phyloP scores from a whole-genome alignment of 2,329 filamentous ascomycete species.

The Cladosporium sp. region DNA sequence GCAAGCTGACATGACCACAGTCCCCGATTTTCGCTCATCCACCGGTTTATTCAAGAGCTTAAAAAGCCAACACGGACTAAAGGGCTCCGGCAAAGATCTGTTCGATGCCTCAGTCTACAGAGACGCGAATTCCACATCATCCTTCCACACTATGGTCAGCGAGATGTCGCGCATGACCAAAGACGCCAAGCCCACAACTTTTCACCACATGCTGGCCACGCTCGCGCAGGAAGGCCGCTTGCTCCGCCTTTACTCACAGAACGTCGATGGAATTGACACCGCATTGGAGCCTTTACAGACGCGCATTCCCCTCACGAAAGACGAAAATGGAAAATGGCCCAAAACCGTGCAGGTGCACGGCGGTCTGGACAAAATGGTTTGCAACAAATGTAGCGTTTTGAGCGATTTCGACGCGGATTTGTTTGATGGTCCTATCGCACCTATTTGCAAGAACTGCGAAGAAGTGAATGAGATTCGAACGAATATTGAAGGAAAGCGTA shows the following conservation, averaged over 20 bases:
- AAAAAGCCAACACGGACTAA: conserved; percentile 84
- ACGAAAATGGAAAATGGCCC: conserved; percentile 82
- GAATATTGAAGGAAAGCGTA: conserved; percentile 76
- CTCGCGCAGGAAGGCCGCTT: conserved; percentile 84
- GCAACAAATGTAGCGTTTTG: conserved; percentile 83
- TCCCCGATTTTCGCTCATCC: conserved; percentile 94
- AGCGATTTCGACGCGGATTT: conserved; percentile 74
- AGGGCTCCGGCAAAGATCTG: conserved; percentile 89
- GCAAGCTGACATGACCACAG: conserved; percentile 46
- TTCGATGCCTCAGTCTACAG: conserved; percentile 98
- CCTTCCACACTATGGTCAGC: conserved; percentile 95
- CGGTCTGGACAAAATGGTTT: conserved; percentile 93
- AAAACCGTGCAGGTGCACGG: conserved; percentile 91
- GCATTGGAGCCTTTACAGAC: conserved; percentile 78
- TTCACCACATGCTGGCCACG: conserved; percentile 91
- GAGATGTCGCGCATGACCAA: conserved; percentile 78
- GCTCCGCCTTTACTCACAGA: conserved; percentile 90
- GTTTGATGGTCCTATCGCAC: conserved; percentile 82
- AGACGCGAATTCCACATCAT: conserved; percentile 81
- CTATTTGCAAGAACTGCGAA: conserved; percentile 74
- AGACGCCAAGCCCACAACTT: conserved; percentile 77
- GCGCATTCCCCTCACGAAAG: conserved; percentile 71
- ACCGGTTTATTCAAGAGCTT: conserved; percentile 85
- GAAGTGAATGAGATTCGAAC: conserved; percentile 76
- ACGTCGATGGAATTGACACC: conserved; percentile 94